Evolutionary conservation across 2,329 filamentous ascomycete genomes (phyloP).

Genomic region (Pezicula carpinea): DNA sequence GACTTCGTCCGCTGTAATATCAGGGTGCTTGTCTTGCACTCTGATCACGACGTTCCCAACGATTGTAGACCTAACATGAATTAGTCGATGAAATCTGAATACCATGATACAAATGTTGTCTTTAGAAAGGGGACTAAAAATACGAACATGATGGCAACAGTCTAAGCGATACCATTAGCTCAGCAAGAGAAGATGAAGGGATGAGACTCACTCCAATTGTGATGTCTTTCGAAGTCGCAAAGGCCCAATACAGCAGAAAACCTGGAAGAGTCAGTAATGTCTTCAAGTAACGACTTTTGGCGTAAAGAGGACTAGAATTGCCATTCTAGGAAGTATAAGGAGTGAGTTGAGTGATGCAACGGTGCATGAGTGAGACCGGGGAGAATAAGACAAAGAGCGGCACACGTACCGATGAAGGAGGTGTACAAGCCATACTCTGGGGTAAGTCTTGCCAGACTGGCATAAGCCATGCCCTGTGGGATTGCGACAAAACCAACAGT

Average conservation of each 20-base stretch:
- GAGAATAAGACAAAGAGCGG: too few relatives aligned
- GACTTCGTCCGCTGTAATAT: slow-evolving; percentile 37
- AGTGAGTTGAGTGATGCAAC: too few relatives aligned
- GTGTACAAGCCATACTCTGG: slow-evolving; percentile 45
- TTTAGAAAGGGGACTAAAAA: too few relatives aligned
- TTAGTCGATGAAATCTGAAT: too few relatives aligned
- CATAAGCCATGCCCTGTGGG: slow-evolving; percentile 52
- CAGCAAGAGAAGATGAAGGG: not conserved
- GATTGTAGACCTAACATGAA: too few relatives aligned
- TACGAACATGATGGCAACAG: slow-evolving; percentile 49
- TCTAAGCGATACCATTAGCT: slow-evolving; percentile 6
- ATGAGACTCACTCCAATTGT: slow-evolving; percentile 18
- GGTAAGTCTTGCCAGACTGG: slow-evolving; percentile 41
- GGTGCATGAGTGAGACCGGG: too few relatives aligned
- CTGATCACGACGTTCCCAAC: slow-evolving; percentile 43
- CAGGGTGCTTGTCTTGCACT: slow-evolving; percentile 34
- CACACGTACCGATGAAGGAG: slow-evolving; percentile 34
- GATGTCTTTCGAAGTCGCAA: slow-evolving; percentile 37
- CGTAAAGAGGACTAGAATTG: too few relatives aligned
- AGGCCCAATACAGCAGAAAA: slow-evolving; percentile 34
- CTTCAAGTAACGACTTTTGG: too few relatives aligned
- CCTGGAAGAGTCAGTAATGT: too few relatives aligned
- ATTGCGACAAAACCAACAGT: slow-evolving; percentile 50
- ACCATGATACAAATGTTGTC: too few relatives aligned
- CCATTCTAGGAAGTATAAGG: too few relatives aligned